These are phyloP conservation scores for Sindora glabra DNA, from an alignment of 306 rosid species.

Conservation along the genomic window DNA sequence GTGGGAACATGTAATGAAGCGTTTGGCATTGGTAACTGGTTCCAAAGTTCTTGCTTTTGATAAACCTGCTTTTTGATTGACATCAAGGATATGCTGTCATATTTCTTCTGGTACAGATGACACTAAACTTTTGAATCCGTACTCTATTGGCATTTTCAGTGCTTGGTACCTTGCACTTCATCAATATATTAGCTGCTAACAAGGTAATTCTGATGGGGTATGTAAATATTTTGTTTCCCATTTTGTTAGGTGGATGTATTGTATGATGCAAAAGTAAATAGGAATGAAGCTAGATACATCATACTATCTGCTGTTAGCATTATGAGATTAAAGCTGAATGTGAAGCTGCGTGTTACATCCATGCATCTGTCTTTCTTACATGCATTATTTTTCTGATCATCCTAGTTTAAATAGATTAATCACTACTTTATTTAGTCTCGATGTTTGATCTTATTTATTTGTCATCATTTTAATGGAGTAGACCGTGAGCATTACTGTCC, in stretches of 20 bases:
- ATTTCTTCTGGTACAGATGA: constrained; percentile 32
- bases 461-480: background rate
- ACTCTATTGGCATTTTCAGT: constrained; percentile 78
- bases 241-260: background rate
- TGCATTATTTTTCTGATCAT: background rate
- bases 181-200: constrained; percentile 57
- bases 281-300: background rate
- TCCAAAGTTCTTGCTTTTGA: constrained; percentile 91
- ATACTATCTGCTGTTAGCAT: background rate
- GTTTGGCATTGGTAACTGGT: constrained; percentile 55
- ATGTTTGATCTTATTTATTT: background rate
- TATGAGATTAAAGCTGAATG: background rate
- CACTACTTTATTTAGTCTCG: background rate
- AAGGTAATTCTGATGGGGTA: constrained; percentile 79
- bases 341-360: constrained; percentile 1
- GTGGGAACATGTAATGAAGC: constrained; percentile 76
- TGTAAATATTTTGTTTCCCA: constrained; percentile 24
- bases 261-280: background rate
- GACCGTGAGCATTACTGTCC: background rate
- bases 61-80: constrained; percentile 94
- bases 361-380: background rate
- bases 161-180: constrained; percentile 77
- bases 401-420: background rate
- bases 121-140: constrained; percentile 55
- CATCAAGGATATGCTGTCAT: constrained; percentile 47